Base-by-base conservation (phyloP, 805 yeast genomes). In the Torulaspora delbrueckii region DNA sequence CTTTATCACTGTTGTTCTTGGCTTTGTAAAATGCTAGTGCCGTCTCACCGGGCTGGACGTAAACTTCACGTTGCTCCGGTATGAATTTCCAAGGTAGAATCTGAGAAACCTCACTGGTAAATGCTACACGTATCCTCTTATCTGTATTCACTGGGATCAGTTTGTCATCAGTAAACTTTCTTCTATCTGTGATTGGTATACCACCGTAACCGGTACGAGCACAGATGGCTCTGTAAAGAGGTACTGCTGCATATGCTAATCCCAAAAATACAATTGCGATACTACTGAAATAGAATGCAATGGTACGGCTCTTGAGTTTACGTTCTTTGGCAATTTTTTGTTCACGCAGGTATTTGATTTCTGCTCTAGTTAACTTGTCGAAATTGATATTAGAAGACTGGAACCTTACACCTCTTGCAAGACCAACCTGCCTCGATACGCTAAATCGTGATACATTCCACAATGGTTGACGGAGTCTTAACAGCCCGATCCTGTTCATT, bases 161-260 rank as follows among this genome's bases (percentile, higher is more conserved):
- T 60, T 84, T 86, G 61, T 91, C 98, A 18, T 88, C 80, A 1
- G 96, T 86, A 66, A 93, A 86, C 57, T 77, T 81, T 8, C 81
- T 65, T 36, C 73, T 67, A 62, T 93, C 98, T 0, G 97, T 90
- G 56, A 90, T 84, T 8, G 98, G 98, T 7, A 84, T 82, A 34
- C 99, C 99, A 40, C 91, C 96, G 78, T 85, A 93, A 0, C 99
- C 99, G 0, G 97, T 90, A 66, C 95, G 77, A 57, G 90, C 86
- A 72, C 99, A 93, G 25, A 93, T 74, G 7, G 90, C 88, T 54
- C 97, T 72, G 66, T 93, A 93, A 5, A 93, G 69, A 4, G 98
- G 98, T 14, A 93, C 99, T 1, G 96, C 86, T 8, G 89, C 86
- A 66, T 88, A 93, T 0, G 95, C 77, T 5, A 91, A 70, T 0